Evolutionary conservation across 148 eudicot genomes (phyloP).

Genomic region (Heliosperma pusillum): DNA sequence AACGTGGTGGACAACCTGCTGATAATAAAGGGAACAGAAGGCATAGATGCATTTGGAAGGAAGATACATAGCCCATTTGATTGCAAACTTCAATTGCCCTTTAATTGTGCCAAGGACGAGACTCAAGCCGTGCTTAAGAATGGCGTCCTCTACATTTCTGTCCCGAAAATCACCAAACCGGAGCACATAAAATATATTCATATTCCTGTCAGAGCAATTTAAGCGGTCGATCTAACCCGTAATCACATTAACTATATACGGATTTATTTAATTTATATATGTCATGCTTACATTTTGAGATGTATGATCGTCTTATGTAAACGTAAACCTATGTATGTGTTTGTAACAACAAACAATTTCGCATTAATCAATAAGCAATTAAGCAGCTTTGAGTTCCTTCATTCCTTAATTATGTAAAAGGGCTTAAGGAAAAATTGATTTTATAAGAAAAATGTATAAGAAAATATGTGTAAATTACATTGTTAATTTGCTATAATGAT

Average conservation of each 20-base stretch:
- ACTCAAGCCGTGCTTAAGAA: conserved; percentile 16
- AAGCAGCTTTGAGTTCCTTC: no score
- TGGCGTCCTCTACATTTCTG: conserved; percentile 28
- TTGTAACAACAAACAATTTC: no score
- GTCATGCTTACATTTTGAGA: background rate
- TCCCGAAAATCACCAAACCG: conserved; percentile 17
- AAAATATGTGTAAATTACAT: no score
- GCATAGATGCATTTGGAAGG: conserved; percentile 24
- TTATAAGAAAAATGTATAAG: no score
- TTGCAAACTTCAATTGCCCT: conserved; percentile 18
- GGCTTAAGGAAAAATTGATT: no score
- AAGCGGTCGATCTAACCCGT: background rate
- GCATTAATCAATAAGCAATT: no score
- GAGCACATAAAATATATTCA: conserved; percentile 1
- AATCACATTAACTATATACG: no score
- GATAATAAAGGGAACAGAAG: conserved; percentile 18
- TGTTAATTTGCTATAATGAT: no score
- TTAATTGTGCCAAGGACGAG: conserved; percentile 25
- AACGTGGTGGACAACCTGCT: conserved; percentile 25
- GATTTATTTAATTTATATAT: no score
- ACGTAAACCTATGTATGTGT: no score
- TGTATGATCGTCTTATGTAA: no score
- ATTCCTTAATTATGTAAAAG: no score
- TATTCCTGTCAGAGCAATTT: conserved; percentile 15
- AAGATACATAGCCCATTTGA: conserved; percentile 26